Percentiles rank a stretch among this genome's conserved stretches.
These are phyloP conservation scores for Rhynchosporium secalis DNA, from an alignment of 2,329 filamentous ascomycete genomes.

Conservation along the genomic window DNA sequence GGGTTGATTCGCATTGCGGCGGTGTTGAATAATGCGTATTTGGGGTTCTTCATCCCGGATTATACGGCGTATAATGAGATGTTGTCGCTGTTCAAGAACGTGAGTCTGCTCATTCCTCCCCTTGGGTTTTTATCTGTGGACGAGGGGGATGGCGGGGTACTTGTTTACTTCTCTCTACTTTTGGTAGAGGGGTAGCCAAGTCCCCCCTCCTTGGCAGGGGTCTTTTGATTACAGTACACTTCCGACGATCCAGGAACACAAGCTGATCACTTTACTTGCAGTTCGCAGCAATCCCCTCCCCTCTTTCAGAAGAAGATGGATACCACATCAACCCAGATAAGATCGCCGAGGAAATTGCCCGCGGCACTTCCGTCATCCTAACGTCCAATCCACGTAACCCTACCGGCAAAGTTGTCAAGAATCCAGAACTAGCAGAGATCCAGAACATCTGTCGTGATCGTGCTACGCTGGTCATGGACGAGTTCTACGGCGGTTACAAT, in stretches of 20 bases:
- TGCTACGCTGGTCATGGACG: constrained; percentile 90
- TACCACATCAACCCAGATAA: constrained; percentile 94
- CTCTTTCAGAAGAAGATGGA: constrained; percentile 78
- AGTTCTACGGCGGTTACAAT: constrained; percentile 97
- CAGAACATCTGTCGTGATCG: constrained; percentile 90
- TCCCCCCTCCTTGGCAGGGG: constrained; percentile 20
- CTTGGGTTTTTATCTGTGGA: neutral
- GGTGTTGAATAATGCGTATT: constrained; percentile 86
- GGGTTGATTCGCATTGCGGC: constrained; percentile 94
- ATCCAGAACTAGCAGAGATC: constrained; percentile 83
- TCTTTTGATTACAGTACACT: neutral
- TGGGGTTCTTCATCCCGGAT: constrained; percentile 92
- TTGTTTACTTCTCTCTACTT: too few species aligned
- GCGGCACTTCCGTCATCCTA: constrained; percentile 83
- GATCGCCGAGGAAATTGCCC: constrained; percentile 86
- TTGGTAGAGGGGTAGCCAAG: constrained; percentile 4
- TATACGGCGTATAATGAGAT: constrained; percentile 99
- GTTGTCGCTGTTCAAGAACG: constrained; percentile 90
- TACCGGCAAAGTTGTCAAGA: constrained; percentile 82
- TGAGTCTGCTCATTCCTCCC: constrained; percentile 41
- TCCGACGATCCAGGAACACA: neutral
- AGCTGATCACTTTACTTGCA: constrained; percentile 41
- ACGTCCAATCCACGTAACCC: constrained; percentile 96
- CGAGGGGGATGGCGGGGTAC: constrained; percentile 5
- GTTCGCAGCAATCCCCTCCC: constrained; percentile 86